Percentiles rank a stretch among this genome's conserved stretches.
Conservation (phyloP, 2,329 filamentous ascomycete species). For the Hypoxylon sp. region DNA sequence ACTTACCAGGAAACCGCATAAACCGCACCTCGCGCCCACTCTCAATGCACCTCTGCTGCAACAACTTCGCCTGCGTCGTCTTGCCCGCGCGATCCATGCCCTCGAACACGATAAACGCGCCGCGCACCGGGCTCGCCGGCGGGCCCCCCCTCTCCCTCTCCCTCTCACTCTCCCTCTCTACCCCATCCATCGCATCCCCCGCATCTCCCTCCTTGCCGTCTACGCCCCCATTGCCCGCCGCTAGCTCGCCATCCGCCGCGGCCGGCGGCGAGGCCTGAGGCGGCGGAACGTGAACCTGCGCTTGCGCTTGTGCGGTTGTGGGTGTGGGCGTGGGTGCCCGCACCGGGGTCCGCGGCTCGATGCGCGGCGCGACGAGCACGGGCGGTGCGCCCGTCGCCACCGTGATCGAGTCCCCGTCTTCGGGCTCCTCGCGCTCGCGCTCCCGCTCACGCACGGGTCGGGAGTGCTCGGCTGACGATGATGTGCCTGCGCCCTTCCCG, state of each 20-base stretch:
- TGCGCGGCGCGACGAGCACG: conserved; percentile 51
- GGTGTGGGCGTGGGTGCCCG: conserved; percentile 18
- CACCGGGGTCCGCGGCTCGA: conserved; percentile 48
- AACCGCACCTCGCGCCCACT: conserved; percentile 65
- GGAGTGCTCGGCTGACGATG: neutral
- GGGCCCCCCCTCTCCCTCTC: conserved; percentile 41
- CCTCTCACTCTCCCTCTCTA: conserved; percentile 39
- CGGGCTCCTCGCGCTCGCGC: conserved; percentile 10
- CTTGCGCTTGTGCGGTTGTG: no score
- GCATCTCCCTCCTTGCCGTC: conserved; percentile 2
- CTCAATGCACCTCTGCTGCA: conserved; percentile 70
- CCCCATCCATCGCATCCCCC: conserved; percentile 45
- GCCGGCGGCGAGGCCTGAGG: no score
- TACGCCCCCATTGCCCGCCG: neutral
- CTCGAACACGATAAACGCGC: conserved; percentile 86
- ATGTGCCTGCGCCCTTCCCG: neutral
- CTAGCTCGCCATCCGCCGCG: no score
- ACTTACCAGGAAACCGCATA: conserved; percentile 72
- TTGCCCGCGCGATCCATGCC: conserved; percentile 93
- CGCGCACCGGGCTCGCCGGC: conserved; percentile 62
- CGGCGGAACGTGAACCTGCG: no score
- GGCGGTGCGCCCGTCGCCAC: conserved; percentile 34
- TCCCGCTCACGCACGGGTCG: neutral
- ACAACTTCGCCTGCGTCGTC: conserved; percentile 85
- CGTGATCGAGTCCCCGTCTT: conserved; percentile 39